phyloP scores from a whole-genome alignment of 2,329 filamentous ascomycete genomes.

The Epichloe elymi region DNA sequence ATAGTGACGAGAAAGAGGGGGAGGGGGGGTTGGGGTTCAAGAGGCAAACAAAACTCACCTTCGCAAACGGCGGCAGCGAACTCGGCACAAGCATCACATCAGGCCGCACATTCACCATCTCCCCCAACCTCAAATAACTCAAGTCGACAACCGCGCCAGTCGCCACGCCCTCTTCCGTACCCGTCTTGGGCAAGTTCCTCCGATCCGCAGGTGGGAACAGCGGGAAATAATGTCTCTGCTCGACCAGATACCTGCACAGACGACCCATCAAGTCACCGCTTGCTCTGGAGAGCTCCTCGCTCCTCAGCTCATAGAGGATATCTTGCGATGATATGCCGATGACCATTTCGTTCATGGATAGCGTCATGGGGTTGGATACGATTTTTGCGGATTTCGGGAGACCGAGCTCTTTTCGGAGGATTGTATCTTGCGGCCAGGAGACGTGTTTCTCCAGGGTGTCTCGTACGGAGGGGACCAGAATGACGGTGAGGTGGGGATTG shows the following conservation, averaged over 20 bases:
- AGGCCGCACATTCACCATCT: slow-evolving; percentile 76
- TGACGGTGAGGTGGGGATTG: slow-evolving; percentile 66
- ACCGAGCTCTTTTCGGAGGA: slow-evolving; percentile 57
- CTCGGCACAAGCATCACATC: slow-evolving; percentile 79
- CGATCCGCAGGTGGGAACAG: slow-evolving; percentile 71
- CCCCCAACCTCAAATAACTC: slow-evolving; percentile 70
- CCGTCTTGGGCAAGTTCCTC: slow-evolving; percentile 50
- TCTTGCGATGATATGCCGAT: slow-evolving; percentile 77
- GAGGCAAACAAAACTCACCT: slow-evolving; percentile 39
- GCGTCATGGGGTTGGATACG: slow-evolving; percentile 80
- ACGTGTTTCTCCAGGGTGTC: slow-evolving; percentile 74
- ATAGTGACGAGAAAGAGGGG: not conserved
- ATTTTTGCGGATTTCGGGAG: slow-evolving; percentile 62
- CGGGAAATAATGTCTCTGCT: slow-evolving; percentile 85
- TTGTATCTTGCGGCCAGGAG: slow-evolving; percentile 59
- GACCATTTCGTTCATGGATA: slow-evolving; percentile 77
- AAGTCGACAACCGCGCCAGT: slow-evolving; percentile 72
- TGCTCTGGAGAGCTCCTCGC: slow-evolving; percentile 45
- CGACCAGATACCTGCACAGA: slow-evolving; percentile 64
- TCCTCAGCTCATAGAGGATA: slow-evolving; percentile 66
- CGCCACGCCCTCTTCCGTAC: slow-evolving; percentile 43
- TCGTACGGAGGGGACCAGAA: slow-evolving; percentile 72
- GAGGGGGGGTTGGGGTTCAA: too few relatives aligned
- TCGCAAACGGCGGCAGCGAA: slow-evolving; percentile 72
- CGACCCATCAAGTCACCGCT: slow-evolving; percentile 50